Base-by-base conservation (phyloP, 2,329 filamentous ascomycete genomes). In the Phyllosticta capitalensis region DNA sequence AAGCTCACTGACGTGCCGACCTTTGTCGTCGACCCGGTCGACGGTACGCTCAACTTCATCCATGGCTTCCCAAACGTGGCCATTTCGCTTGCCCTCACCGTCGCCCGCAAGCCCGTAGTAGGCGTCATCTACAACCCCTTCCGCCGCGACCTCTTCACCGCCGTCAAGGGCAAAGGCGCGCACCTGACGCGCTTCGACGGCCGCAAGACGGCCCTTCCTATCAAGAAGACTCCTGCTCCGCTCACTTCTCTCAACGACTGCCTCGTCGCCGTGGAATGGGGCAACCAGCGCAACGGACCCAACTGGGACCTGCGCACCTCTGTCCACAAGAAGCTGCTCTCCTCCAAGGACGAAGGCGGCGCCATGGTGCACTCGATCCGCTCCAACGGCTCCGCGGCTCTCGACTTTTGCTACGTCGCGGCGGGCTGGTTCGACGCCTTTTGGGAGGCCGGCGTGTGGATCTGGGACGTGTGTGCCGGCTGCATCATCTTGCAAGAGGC, bases 11-110 rank as follows among this genome's bases (percentile, higher is more conserved):
- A 68, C 52, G 55, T 48, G 0, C 71, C 72, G 0, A 74, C 72
- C 1, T 72, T 74, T 56, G 64, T 74, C 6, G 69, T 67, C 30
- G 72, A 74, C 48, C 72, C 72, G 5, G 72, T 75, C 30, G 72
- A 74, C 52, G 72, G 72, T 1, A 74, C 72, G 0, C 66, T 73
- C 1, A 74, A 74, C 63, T 74, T 74, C 64, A 71, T 69, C 7
- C 68, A 70, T 52, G 70, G 71, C 12, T 70, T 73, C 17, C 69
- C 67, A 3, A 72, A 74, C 61, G 67, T 64, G n/a, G 69, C 68
- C 4, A 97, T 99, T 68, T 87, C 87, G n/a, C 81, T 99, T 22
- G 90, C 68, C 0, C 56, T 74, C 0, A 68, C 67, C 0, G 19
- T 74, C 12, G 64, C 67, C 14, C 70, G 69, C 61, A 68, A 68